A percentile compares a stretch with the other conserved stretches of the same genome.
phyloP scores from a whole-genome alignment of 495 filamentous ascomycete genomes.

The Hamigera avellanea region DNA sequence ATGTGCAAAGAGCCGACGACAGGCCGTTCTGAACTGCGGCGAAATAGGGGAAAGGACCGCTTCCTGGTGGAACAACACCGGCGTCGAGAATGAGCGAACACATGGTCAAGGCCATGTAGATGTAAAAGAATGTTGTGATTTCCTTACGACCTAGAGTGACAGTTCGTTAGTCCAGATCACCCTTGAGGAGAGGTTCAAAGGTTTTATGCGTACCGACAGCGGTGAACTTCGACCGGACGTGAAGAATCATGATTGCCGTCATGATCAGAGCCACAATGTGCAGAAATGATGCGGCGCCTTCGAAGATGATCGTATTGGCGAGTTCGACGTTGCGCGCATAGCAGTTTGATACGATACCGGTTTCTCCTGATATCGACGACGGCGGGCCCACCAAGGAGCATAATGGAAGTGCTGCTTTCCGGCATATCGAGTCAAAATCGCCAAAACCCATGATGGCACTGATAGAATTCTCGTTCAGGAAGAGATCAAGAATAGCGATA shows the following conservation, averaged over 20 bases:
- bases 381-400: conserved; percentile 72
- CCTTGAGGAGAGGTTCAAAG: too few species aligned
- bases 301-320: conserved; percentile 97
- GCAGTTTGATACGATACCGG: conserved; percentile 80
- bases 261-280: conserved; percentile 87
- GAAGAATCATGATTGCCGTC: conserved; percentile 93
- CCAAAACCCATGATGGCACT: conserved; percentile 74
- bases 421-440: conserved; percentile 78
- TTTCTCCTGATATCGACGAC: conserved; percentile 48
- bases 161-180: conserved; percentile 1
- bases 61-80: conserved; percentile 79
- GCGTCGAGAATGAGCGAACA: conserved; percentile 85
- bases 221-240: conserved; percentile 95
- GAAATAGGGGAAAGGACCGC: conserved; percentile 78
- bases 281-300: conserved; percentile 81
- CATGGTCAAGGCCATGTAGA: conserved; percentile 84
- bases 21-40: conserved; percentile 83
- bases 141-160: conserved; percentile 76
- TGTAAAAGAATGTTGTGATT: conserved; percentile 95
- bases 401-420: conserved; percentile 71
- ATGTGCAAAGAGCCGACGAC: conserved; percentile 77
- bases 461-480: too few species aligned
- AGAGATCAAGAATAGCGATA: too few species aligned
- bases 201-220: conserved; percentile 96
- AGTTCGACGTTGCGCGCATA: conserved; percentile 92